These are phyloP conservation scores for Neurospora sp. DNA, from an alignment of 495 filamentous ascomycete genomes.

Conservation along the genomic window DNA sequence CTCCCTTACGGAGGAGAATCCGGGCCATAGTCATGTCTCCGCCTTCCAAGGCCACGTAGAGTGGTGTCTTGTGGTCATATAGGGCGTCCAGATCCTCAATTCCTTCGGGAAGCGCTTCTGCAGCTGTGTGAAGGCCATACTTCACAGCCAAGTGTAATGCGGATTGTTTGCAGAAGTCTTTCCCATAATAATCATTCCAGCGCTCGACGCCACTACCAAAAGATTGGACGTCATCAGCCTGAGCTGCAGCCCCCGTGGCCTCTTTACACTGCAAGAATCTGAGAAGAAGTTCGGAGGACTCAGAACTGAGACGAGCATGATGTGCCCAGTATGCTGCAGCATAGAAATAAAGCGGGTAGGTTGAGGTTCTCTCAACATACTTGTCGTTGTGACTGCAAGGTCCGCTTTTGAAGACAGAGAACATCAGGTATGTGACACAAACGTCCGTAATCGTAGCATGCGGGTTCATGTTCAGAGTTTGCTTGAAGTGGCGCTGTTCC, in stretches of 20 bases:
- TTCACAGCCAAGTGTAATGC: background rate
- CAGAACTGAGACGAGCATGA: background rate
- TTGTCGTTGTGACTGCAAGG: background rate
- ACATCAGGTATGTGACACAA: background rate
- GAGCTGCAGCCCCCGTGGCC: background rate
- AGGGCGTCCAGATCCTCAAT: background rate
- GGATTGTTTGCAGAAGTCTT: too few relatives aligned
- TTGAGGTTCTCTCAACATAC: background rate
- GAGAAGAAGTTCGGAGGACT: background rate
- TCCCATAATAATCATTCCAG: too few relatives aligned
- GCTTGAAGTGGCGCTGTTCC: background rate
- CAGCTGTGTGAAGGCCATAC: background rate
- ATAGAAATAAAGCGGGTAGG: background rate
- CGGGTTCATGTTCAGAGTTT: rapidly evolving
- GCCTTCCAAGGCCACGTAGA: background rate
- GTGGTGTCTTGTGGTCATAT: background rate
- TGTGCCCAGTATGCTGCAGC: background rate
- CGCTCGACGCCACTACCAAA: too few relatives aligned
- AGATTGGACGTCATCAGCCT: too few relatives aligned
- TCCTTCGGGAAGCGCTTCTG: background rate
- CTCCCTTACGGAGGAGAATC: background rate
- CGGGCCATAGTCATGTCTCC: background rate
- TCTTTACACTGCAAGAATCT: background rate
- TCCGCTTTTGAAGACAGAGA: background rate
- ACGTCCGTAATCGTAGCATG: background rate